Evolutionary conservation across 1,139 yeast species (phyloP).

Genomic region (Tardiomyces blankii): DNA sequence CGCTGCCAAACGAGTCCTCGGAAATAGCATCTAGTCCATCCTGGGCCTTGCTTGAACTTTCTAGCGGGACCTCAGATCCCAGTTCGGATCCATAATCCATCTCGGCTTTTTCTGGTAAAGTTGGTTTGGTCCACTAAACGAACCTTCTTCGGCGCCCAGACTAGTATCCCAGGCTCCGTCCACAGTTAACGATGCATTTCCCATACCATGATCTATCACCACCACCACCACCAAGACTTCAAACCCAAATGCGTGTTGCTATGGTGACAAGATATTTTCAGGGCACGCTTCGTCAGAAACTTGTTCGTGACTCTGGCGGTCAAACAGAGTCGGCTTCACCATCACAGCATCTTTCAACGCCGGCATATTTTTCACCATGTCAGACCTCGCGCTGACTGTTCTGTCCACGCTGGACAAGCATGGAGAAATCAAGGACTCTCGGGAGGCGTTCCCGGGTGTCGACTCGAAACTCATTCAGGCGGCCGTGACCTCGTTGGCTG

Average conservation of each 20-base stretch:
- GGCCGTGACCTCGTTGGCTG: conserved; percentile 75
- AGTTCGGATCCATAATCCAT: background rate
- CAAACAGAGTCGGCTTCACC: too few species aligned
- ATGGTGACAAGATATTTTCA: background rate
- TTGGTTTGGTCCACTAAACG: too few species aligned
- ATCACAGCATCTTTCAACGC: too few species aligned
- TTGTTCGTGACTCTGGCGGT: too few species aligned
- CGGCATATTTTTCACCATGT: background rate
- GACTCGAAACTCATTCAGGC: conserved; percentile 52
- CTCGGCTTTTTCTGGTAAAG: background rate
- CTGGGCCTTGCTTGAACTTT: background rate
- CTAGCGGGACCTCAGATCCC: background rate
- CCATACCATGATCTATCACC: background rate
- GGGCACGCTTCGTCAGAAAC: too few species aligned
- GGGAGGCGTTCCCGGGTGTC: conserved; percentile 41
- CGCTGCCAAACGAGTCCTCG: conserved; percentile 11
- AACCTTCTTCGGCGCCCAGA: too few species aligned
- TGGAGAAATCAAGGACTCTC: conserved; percentile 55
- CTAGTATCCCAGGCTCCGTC: too few species aligned
- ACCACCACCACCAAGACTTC: too few species aligned
- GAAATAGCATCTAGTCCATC: conserved; percentile 3
- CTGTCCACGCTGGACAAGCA: conserved; percentile 36
- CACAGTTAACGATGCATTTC: background rate
- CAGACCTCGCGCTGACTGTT: conserved; percentile 2
- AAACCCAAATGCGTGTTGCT: background rate